A percentile compares a stretch with the other conserved stretches of the same genome.
These are phyloP conservation scores for Amanita rimosa DNA, from an alignment of 768 basidiomycete species.

Conservation along the genomic window DNA sequence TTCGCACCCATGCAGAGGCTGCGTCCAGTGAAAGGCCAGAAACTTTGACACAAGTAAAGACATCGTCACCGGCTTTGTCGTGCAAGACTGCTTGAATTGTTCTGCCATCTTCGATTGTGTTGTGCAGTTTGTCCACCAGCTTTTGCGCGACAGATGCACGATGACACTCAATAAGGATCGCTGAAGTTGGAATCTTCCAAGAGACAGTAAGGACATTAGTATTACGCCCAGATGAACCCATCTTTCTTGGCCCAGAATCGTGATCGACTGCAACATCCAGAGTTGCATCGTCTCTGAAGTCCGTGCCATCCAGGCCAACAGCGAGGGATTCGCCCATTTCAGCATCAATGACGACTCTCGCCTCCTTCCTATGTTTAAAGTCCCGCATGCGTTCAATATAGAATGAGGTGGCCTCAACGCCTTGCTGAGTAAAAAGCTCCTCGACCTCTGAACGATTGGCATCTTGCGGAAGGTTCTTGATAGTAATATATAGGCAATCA, in stretches of 20 bases:
- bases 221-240: conserved; percentile 24
- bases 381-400: conserved; percentile 19
- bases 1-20: not conserved
- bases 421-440: conserved; percentile 32
- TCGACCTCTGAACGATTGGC: conserved; percentile 27
- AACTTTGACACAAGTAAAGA: not conserved
- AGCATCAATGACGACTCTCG: conserved; percentile 30
- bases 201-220: conserved; percentile 33
- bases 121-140: conserved; percentile 27
- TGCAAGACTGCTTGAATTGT: conserved; percentile 38
- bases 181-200: conserved; percentile 37
- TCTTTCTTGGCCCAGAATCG: conserved; percentile 26
- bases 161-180: conserved; percentile 21
- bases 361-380: conserved; percentile 20
- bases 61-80: no score
- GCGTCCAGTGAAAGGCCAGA: not conserved
- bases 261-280: conserved; percentile 32
- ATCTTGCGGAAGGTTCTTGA: conserved; percentile 35
- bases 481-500: conserved; percentile 36
- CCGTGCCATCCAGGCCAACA: conserved; percentile 30
- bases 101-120: conserved; percentile 24
- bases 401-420: conserved; percentile 23
- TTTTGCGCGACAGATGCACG: conserved; percentile 21
- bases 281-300: conserved; percentile 28
- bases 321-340: conserved; percentile 30